phyloP scores from a whole-genome alignment of 192 early-diverging fungal genomes.

The Coemansia reversa region DNA sequence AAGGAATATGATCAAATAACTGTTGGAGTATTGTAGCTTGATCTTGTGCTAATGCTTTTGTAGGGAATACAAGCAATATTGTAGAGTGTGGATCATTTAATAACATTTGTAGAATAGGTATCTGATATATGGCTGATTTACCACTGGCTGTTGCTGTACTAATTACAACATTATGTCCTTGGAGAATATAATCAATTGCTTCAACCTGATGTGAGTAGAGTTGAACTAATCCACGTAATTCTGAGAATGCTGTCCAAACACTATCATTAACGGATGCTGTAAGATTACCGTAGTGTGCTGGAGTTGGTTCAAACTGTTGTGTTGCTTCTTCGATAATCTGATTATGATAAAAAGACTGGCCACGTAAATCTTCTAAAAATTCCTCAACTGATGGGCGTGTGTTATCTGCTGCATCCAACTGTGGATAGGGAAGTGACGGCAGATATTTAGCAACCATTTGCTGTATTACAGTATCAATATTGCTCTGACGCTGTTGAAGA shows the following conservation, averaged over 20 bases:
- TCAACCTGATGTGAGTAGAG: slow-evolving; percentile 74
- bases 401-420: neutral
- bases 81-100: slow-evolving; percentile 34
- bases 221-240: slow-evolving; percentile 26
- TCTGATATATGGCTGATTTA: slow-evolving; percentile 78
- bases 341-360: neutral
- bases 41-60: slow-evolving; percentile 82
- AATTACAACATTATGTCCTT: slow-evolving; percentile 60
- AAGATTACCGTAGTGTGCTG: slow-evolving; percentile 7
- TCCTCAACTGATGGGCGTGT: slow-evolving; percentile 1
- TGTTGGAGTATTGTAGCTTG: slow-evolving; percentile 58
- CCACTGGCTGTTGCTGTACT: slow-evolving; percentile 78
- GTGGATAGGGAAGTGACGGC: neutral
- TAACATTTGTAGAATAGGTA: slow-evolving; percentile 61
- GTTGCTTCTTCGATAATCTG: slow-evolving; percentile 6
- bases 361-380: slow-evolving; percentile 1
- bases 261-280: neutral
- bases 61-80: slow-evolving; percentile 72
- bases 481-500: neutral
- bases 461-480: neutral
- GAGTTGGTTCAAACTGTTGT: neutral
- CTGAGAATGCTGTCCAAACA: slow-evolving; percentile 7
- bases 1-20: slow-evolving; percentile 28
- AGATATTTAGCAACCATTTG: slow-evolving; percentile 2
- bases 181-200: slow-evolving; percentile 54